Evolutionary conservation across 805 yeast species (phyloP), one percentile per base, ranked within the genome.

Genomic region (Metschnikowia hibisci): DNA sequence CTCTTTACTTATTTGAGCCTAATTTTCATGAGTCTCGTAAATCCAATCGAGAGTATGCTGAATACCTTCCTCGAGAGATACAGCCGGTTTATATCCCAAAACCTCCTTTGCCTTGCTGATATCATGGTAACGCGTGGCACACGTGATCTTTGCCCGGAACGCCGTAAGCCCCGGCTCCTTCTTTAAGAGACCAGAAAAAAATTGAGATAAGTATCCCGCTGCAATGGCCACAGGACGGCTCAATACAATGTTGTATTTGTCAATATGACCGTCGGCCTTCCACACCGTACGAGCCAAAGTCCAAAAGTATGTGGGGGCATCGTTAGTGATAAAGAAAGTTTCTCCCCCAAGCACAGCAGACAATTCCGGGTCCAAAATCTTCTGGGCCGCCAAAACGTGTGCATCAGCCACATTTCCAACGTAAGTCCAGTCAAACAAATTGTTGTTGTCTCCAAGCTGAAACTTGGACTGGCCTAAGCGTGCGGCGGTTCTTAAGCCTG

Each of bases 321-420:
- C 98, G 61, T 93, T 93, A 6, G 99, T 91, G 50, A 93, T 72
- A 60, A 91, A 88, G 63, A 88, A 93, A 2, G 84, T 77, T 62
- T 91, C 87, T 42, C 99, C 99, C 4, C 87, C 84, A 18, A 91
- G 81, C 22, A 57, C 50, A 0, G 55, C 44, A 8, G 75, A 68
- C 12, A 67, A 53, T 6, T 53, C 53, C 5, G 76, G 68, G 44
- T 78, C 70, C 39, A 87, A 63, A 14, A 90, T 62, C 62, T 82
- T 82, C 56, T 84, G 69, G 5, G 96, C 95, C 1, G 98, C 99
- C 39, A 93, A 69, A 8, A 91, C 91, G 62, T 93, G 99, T 8
- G 97, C 84, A 64, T 89, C 95, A 0, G 99, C 98, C 31, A 95
- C 98, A 64, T 93, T 93, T 10, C 97, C 98, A n/a, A 84, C 98